Base-by-base conservation (phyloP, 2,329 filamentous ascomycete species). In the Karstenula rhodostoma region DNA sequence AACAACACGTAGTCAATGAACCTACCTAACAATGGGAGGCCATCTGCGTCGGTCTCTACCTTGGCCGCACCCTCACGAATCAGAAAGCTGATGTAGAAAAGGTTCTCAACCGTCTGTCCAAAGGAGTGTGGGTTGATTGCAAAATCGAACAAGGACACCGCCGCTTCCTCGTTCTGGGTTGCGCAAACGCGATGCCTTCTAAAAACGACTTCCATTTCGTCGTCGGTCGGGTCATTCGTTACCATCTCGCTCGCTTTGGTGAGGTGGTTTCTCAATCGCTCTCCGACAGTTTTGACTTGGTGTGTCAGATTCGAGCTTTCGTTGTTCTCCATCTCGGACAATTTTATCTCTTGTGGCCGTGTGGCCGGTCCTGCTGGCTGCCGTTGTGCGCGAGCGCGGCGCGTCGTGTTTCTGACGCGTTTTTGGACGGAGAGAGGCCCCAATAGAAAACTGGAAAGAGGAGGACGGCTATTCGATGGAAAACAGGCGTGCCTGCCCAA, bases 41-140 rank as follows among this genome's bases (percentile, higher is more conserved):
- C 89, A 61, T 90, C 81, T 13, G 88, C 84, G 71, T 97, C 94
- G 58, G 88, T 85, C 3, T 86, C 83, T n/a, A 99, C 84, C 35
- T 87, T 87, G 6, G 93, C 86, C 61, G 86, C 87, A 12, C 93
- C 93, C 78, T 99, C 95, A 59, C 92, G 88, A 61, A 98, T 93
- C 62, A 99, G 81, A 73, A 99, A 99, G 74, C 92, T 96, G 68
- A 97, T 87, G 75, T 98, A 98, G 78, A 99, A 99, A 70, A 99
- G 83, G 70, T 99, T 99, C 76, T 99, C 95, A 7, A 99, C 89
- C 0, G 93, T 97, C 78, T 99, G 95, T 0, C 92, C 92, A 71
- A 98, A 99, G 0, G 93, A 96, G 42, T 82, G 82, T 0, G 95
- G 95, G 69, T 99, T 97, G 65, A 98, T 86, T 43, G 93, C 92